Conservation (phyloP, 257 asterid genomes). For the Capsicum rhomboideum region DNA sequence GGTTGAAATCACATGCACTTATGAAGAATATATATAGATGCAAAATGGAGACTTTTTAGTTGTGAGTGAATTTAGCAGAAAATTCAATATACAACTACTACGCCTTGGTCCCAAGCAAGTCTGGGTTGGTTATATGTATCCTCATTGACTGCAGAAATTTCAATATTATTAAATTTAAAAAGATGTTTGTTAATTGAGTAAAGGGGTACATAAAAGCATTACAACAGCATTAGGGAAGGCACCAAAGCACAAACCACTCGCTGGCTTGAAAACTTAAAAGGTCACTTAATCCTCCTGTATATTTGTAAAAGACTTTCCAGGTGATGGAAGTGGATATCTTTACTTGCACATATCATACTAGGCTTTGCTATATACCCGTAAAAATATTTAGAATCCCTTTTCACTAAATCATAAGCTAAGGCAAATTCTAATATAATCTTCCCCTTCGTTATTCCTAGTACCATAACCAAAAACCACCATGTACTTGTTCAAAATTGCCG, state of each 20-base stretch:
- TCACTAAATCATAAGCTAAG: not conserved
- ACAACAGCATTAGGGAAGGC: not conserved
- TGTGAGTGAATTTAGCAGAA: not conserved
- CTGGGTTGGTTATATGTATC: not conserved
- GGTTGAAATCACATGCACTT: not conserved
- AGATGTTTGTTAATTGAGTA: not conserved
- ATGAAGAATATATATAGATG: not conserved
- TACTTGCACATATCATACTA: not conserved
- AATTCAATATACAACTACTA: not conserved
- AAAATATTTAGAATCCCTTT: not conserved
- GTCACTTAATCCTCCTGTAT: not conserved
- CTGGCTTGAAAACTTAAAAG: not conserved
- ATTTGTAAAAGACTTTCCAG: not conserved
- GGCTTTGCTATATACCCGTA: not conserved
- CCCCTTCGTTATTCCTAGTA: not conserved
- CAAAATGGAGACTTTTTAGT: not conserved
- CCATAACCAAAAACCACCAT: not conserved
- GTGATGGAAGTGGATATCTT: not conserved
- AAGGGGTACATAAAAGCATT: not conserved
- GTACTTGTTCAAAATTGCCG: not conserved
- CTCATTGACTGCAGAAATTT: not conserved
- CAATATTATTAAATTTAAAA: not conserved
- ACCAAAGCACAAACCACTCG: not conserved
- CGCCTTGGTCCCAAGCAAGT: not conserved
- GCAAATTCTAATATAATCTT: not conserved